These are phyloP conservation scores for Phytophthora multivora DNA, from an alignment of 352 stramenopile genomes.

Conservation along the genomic window DNA sequence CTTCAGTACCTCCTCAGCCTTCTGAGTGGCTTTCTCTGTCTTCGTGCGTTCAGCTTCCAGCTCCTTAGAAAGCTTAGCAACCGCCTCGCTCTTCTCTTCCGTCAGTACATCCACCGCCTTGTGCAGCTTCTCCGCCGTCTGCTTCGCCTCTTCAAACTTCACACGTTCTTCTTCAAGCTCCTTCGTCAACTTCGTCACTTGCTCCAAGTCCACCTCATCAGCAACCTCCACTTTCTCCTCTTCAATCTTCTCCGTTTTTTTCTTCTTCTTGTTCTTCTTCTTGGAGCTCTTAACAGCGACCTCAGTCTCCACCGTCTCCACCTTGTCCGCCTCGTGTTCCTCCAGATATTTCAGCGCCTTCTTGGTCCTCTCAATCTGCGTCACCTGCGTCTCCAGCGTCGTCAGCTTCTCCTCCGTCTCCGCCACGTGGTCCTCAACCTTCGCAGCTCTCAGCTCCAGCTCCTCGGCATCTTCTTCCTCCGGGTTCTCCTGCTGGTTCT, in stretches of 20 bases:
- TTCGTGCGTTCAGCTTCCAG: constrained; percentile 27
- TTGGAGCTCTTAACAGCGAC: constrained; percentile 15
- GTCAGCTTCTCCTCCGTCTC: constrained; percentile 35
- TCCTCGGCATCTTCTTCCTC: constrained; percentile 15
- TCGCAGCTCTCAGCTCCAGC: constrained; percentile 17
- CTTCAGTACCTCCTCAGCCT: constrained; percentile 23
- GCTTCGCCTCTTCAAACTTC: constrained; percentile 19
- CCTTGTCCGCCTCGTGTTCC: constrained; percentile 20
- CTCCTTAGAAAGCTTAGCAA: constrained; percentile 27
- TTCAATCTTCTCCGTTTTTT: constrained; percentile 17
- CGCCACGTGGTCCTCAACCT: constrained; percentile 17
- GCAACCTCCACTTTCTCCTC: constrained; percentile 10
- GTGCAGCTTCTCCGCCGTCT: constrained; percentile 23
- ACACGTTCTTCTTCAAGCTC: constrained; percentile 27
- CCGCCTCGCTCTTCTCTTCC: constrained; percentile 30
- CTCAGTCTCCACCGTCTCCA: constrained; percentile 16
- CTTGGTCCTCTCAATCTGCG: constrained; percentile 46
- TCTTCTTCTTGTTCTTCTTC: constrained; percentile 36
- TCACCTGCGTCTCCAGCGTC: constrained; percentile 40
- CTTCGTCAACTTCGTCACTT: constrained; percentile 12
- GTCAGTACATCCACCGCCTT: constrained; percentile 21
- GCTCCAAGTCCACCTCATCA: constrained; percentile 13
- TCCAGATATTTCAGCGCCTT: constrained; percentile 37
- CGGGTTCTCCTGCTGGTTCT: constrained; percentile 27
- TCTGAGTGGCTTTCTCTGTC: constrained; percentile 14